Conservation (phyloP, 371 early-diverging fungal genomes). For the Mucor indicus region DNA sequence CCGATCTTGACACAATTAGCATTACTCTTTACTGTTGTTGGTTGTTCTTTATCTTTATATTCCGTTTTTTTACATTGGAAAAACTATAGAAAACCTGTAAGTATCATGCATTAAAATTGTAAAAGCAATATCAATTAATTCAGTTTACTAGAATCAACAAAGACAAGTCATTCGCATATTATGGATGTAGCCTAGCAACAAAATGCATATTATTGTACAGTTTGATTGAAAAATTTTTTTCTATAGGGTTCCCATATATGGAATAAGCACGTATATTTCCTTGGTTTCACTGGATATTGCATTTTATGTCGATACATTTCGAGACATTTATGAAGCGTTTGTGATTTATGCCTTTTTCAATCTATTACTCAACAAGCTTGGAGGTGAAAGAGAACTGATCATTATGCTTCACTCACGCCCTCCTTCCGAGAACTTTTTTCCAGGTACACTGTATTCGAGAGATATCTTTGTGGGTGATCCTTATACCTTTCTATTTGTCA, state of each 20-base stretch:
- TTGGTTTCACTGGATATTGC: conserved; percentile 73
- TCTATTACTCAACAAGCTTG: conserved; percentile 84
- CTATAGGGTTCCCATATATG: conserved; percentile 88
- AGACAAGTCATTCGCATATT: conserved; percentile 85
- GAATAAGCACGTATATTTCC: conserved; percentile 80
- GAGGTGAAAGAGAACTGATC: conserved; percentile 87
- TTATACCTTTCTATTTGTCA: conserved; percentile 81
- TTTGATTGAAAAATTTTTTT: not conserved
- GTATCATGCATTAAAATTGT: conserved; percentile 3
- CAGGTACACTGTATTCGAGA: conserved; percentile 69
- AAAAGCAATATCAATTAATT: not conserved
- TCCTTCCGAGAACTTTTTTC: conserved; percentile 82
- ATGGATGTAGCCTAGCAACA: conserved; percentile 63
- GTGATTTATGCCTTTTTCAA: conserved; percentile 95
- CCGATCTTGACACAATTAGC: conserved; percentile 53
- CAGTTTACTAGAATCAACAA: conserved; percentile 66
- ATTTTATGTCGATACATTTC: conserved; percentile 87
- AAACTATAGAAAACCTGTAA: conserved; percentile 86
- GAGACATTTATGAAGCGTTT: conserved; percentile 96
- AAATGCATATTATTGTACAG: not conserved
- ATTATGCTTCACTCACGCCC: conserved; percentile 74
- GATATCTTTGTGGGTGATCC: conserved; percentile 92
- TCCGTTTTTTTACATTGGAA: conserved; percentile 87
- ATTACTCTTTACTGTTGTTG: conserved; percentile 57
- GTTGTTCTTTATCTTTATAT: conserved; percentile 64